Base-by-base conservation (phyloP, 805 yeast species). In the Candida corydali region DNA sequence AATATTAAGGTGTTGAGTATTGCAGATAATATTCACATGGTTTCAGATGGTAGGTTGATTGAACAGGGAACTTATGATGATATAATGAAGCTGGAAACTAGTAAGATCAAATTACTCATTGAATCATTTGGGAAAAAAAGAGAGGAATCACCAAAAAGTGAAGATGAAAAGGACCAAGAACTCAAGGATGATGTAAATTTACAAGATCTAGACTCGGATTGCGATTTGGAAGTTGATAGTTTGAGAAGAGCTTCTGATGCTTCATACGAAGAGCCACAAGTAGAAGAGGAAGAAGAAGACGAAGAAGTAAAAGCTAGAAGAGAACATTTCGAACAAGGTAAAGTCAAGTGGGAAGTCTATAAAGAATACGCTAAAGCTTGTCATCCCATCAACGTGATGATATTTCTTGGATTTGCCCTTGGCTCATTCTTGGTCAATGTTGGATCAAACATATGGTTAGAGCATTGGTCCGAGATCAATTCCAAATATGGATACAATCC, bases 381-480 rank as follows among this genome's bases (percentile, higher is more conserved):
- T 65, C 86, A 86, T 43, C 74, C 82, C 7, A 61, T 52, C 34
- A 77, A 76, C 42, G 95, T 88, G 12, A 17, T 68, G 0, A 48
- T 82, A 2, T 82, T 80, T 54, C 46, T 87, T 34, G 36, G 54
- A 0, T 69, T 78, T 44, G 70, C 84, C 43, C 52, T 82, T n/a
- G 32, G 73, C 4, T 71, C 86, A 0, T 82, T 77, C 73, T 54
- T 71, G 8, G 52, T 80, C 34, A 73, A 80, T 39, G 91, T 86
- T 34, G 63, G 65, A 30, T 80, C 88, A 25, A 88, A 82, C 55
- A 76, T 91, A 37, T 93, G 99, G 99, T 75, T 93, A 51, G 93
- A 93, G 59, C 86, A 86, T 59, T 93, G 98, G 98, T 86, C 98
- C 9, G 99, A 93, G 56, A 76, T 83, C 16, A 93, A 91, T 54